Percentiles rank a stretch among this genome's conserved stretches.
Evolutionary conservation across 148 eudicot species (phyloP).

Genomic region (Polygonum aviculare): DNA sequence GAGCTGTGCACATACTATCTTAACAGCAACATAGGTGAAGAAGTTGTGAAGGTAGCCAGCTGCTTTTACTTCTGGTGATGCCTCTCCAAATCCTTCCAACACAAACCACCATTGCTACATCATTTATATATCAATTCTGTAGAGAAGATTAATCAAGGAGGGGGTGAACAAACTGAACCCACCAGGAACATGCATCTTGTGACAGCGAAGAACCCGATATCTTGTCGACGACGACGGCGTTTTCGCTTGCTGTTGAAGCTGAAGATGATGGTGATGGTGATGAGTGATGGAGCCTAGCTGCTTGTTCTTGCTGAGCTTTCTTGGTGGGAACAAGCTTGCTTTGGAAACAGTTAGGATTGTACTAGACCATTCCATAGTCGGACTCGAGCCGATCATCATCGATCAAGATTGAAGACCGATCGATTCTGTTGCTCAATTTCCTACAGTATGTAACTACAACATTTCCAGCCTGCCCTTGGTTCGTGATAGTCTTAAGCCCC

Average conservation of each 20-base stretch:
- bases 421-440: too few species aligned
- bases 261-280: slow-evolving; percentile 29
- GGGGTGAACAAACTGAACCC: slow-evolving; percentile 14
- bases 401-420: too few species aligned
- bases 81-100: slow-evolving; percentile 76
- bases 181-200: slow-evolving; percentile 97
- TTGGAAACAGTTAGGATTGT: slow-evolving; percentile 36
- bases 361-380: slow-evolving; percentile 40
- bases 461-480: too few species aligned
- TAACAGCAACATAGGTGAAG: slow-evolving; percentile 80
- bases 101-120: background rate
- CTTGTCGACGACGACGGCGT: slow-evolving; percentile 7
- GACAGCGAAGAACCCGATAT: slow-evolving; percentile 31
- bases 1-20: slow-evolving; percentile 76
- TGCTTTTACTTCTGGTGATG: slow-evolving; percentile 89
- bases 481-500: too few species aligned
- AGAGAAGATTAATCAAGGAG: background rate
- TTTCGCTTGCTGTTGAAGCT: background rate
- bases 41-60: slow-evolving; percentile 75
- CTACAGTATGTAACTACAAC: too few species aligned
- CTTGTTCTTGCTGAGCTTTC: slow-evolving; percentile 22
- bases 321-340: slow-evolving; percentile 31
- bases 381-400: too few species aligned
- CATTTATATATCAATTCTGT: background rate
- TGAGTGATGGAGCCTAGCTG: slow-evolving; percentile 8